Conservation (phyloP, 1,139 yeast species). For the Saccharomyces hybrid region DNA sequence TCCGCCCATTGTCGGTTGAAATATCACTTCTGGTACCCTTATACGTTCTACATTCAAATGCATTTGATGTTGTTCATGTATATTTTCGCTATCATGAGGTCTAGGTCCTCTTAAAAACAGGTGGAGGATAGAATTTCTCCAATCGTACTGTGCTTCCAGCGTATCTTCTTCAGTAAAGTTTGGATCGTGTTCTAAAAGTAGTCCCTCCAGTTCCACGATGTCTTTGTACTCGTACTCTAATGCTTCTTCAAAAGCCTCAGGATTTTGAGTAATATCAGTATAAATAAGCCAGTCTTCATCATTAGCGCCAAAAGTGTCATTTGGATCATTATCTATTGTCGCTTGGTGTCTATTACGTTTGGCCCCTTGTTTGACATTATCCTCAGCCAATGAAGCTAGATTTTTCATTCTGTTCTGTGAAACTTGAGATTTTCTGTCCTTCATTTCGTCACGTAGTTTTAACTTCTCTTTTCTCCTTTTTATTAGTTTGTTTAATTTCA, state of each 20-base stretch:
- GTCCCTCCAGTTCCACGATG: constrained; percentile 60
- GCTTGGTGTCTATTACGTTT: constrained; percentile 50
- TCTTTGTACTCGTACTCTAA: constrained; percentile 61
- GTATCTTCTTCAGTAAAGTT: constrained; percentile 80
- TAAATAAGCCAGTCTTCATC: constrained; percentile 95
- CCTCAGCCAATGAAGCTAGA: constrained; percentile 81
- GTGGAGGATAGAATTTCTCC: constrained; percentile 75
- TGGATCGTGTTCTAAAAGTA: constrained; percentile 73
- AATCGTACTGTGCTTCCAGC: constrained; percentile 73
- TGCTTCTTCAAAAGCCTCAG: constrained; percentile 56
- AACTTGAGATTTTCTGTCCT: constrained; percentile 83
- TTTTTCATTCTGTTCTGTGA: constrained; percentile 91
- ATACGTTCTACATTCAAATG: constrained; percentile 87
- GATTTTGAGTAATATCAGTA: constrained; percentile 71
- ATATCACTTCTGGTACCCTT: constrained; percentile 82
- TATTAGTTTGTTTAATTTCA: constrained; percentile 49
- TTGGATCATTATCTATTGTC: constrained; percentile 82
- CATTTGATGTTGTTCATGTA: constrained; percentile 74
- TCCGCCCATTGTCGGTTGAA: constrained; percentile 94
- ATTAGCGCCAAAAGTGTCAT: constrained; percentile 90
- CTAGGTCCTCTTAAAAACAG: constrained; percentile 86
- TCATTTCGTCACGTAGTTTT: constrained; percentile 67
- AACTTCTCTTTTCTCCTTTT: constrained; percentile 57
- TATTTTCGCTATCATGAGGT: constrained; percentile 53
- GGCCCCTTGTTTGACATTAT: constrained; percentile 38